Base-by-base conservation (phyloP, 352 stramenopile species). In the Phytophthora rubi region DNA sequence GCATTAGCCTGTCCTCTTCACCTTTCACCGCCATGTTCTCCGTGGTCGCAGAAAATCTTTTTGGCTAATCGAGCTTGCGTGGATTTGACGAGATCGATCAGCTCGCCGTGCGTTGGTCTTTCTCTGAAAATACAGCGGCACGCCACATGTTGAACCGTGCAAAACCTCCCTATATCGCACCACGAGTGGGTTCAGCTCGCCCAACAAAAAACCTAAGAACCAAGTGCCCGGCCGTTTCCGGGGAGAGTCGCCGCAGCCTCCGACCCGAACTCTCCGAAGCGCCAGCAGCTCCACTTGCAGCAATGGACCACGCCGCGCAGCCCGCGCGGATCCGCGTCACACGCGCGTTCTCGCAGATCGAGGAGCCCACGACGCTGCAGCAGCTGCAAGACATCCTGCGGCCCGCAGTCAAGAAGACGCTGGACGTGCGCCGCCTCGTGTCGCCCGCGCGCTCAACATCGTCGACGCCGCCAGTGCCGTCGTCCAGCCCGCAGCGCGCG, bases 341-440 rank as follows among this genome's bases (percentile, higher is more conserved):
- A 8, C 81, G 85, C 66, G 85, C 85, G 15, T 92, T 92, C 73
- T 86, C 85, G 32, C 82, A 92, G 69, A 81, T 91, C 39, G 79
- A 92, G 35, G 77, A 86, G 49, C 77, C 81, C 18, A 26, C 76
- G 9, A 79, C 68, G 45, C 53, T 78, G 58, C 80, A 74, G n/a
- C 48, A 82, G 39, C 63, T 81, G 10, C 57, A 76, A 18, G 60
- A 68, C 42, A 23, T 72, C 6, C 59, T 76, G 21, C 13, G 44
- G 39, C 62, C 51, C 9, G 62, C 69, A 15, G 66, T 70, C 47
- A 68, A 53, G 53, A 91, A 91, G 69, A 90, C 80, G 7, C 65
- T 91, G n/a, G 81, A 90, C 62, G 83, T 89, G 68, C 82, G 77
- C 13, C 61, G 75, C 10, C 75, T 92, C 35, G 77, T 86, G 61